Conservation (phyloP, 345 rosid genomes). For the Triadica sebifera region DNA sequence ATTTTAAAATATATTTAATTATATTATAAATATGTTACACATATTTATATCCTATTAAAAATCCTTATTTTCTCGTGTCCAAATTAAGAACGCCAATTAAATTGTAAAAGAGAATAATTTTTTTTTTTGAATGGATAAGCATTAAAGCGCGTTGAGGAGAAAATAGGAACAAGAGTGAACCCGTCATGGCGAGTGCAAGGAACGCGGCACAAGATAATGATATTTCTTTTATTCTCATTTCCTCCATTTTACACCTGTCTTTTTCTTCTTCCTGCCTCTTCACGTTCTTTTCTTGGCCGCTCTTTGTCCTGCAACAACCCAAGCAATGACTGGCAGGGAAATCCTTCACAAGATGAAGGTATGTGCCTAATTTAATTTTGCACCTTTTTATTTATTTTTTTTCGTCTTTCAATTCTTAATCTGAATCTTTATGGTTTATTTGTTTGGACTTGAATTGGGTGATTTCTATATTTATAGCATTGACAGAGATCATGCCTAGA, state of each 20-base stretch:
- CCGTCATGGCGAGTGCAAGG: too few relatives aligned
- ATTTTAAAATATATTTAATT: too few relatives aligned
- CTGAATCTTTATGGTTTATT: background rate
- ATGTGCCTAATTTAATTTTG: background rate
- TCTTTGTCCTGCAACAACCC: background rate
- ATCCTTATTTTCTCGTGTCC: too few relatives aligned
- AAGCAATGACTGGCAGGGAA: conserved; percentile 65
- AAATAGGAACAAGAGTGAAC: too few relatives aligned
- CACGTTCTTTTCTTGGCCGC: background rate
- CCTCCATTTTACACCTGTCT: conserved; percentile 21
- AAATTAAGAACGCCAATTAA: too few relatives aligned
- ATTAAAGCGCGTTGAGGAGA: too few relatives aligned
- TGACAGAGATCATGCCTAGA: background rate
- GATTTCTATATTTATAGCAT: background rate
- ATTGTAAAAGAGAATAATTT: too few relatives aligned
- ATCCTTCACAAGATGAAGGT: conserved; percentile 83
- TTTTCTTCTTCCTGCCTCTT: background rate
- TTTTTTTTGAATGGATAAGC: too few relatives aligned
- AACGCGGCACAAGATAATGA: too few relatives aligned
- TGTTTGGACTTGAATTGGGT: background rate
- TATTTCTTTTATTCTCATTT: background rate
- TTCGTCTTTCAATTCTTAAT: background rate
- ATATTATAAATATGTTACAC: too few relatives aligned
- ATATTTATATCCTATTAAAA: too few relatives aligned
- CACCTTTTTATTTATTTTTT: background rate